Evolutionary conservation across 805 yeast species (phyloP).

Genomic region (Candida maltosa): DNA sequence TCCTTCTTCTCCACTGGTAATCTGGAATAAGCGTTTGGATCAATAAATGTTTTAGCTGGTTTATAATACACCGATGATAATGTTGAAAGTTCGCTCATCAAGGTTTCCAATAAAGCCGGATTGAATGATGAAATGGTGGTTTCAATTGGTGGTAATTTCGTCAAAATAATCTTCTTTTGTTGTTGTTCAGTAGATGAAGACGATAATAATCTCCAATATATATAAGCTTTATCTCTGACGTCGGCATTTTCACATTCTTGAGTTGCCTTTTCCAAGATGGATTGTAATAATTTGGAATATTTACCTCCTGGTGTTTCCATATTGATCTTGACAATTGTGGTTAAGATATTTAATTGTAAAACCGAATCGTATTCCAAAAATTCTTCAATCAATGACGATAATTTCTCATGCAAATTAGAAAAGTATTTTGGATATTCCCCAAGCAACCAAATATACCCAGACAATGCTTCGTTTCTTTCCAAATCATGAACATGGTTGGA

Average conservation of each 20-base stretch:
- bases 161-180: slow-evolving; percentile 53
- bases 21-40: slow-evolving; percentile 35
- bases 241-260: slow-evolving; percentile 68
- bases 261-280: slow-evolving; percentile 59
- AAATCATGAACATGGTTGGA: slow-evolving; percentile 45
- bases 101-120: slow-evolving; percentile 61
- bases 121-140: slow-evolving; percentile 72
- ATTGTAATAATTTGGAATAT: slow-evolving; percentile 49
- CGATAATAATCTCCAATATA: slow-evolving; percentile 77
- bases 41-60: slow-evolving; percentile 66
- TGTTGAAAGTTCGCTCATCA: slow-evolving; percentile 75
- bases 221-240: slow-evolving; percentile 74
- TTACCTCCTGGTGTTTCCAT: slow-evolving; percentile 13
- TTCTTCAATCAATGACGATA: slow-evolving; percentile 44
- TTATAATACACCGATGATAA: slow-evolving; percentile 87
- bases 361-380: slow-evolving; percentile 58
- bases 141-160: slow-evolving; percentile 66
- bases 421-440: slow-evolving; percentile 70
- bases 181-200: slow-evolving; percentile 32
- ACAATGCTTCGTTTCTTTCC: slow-evolving; percentile 48
- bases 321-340: slow-evolving; percentile 60
- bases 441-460: slow-evolving; percentile 65
- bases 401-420: slow-evolving; percentile 46
- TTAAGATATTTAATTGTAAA: slow-evolving; percentile 58
- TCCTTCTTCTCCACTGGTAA: neutral